Base-by-base conservation (phyloP, 805 yeast genomes). In the Saccharomycopsis malanga region DNA sequence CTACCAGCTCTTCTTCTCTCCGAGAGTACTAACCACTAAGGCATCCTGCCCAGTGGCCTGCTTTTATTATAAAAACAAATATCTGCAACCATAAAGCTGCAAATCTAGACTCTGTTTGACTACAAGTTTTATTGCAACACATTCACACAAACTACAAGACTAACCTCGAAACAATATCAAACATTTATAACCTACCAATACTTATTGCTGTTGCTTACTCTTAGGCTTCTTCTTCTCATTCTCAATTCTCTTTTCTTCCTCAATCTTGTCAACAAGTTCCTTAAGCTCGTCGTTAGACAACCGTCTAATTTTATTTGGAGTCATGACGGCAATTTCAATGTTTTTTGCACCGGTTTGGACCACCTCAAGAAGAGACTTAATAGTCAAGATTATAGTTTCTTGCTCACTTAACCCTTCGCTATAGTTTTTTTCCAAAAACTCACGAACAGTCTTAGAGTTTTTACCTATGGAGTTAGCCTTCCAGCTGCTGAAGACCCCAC, bases 291-390 rank as follows among this genome's bases (percentile, higher is more conserved):
- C 95, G 45, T 78, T 74, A 15, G 78, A 67, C 60, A 89, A 73
- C 46, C 69, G 67, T 53, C 74, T 74, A 56, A 86, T 74, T 34
- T 72, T 65, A 56, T 73, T 68, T 25, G 96, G 85, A 53, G 77
- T 78, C 76, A 91, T 79, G 34, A 93, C 81, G 3, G 94, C 84
- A 43, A 93, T 80, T 67, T 93, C 98, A 61, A 93, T 89, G 65
- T 93, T 93, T 63, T 87, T 86, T 39, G 97, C 94, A 36, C 98
- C 98, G 2, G 97, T 89, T 69, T 93, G 98, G 21, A 93, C 98
- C 42, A 93, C 97, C 65, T 93, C 98, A 57, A 93, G 73, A 57
- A 93, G 72, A 15, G 95, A 80, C 69, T 85, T 86, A 43, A 93
- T 79, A 2, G 97, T 79, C 59, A 93, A 78, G 57, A 79, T 79